These are phyloP conservation scores for Candida sanyaensis DNA, from an alignment of 1,139 yeast genomes.

Conservation along the genomic window DNA sequence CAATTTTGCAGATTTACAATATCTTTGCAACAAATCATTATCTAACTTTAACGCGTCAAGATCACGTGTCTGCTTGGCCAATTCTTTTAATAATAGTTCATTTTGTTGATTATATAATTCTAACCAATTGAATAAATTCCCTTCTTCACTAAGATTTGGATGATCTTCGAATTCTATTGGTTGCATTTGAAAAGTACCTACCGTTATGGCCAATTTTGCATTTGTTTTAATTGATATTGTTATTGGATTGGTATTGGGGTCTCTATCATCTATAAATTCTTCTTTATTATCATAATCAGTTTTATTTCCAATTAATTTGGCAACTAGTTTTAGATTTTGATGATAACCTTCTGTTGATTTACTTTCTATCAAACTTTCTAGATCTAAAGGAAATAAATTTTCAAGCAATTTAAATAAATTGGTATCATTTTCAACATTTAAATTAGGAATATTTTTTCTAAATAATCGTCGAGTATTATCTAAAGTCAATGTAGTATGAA, in stretches of 20 bases:
- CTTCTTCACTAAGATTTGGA: constrained; percentile 13
- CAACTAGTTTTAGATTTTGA: constrained; percentile 10
- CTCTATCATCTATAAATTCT: constrained; percentile 9
- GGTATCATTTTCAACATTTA: constrained; percentile 10
- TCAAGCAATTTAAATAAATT: constrained; percentile 11
- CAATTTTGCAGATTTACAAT: constrained; percentile 18
- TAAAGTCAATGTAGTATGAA: constrained; percentile 13
- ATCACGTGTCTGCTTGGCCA: constrained; percentile 7
- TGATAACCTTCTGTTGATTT: constrained; percentile 9
- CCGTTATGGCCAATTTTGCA: constrained; percentile 24
- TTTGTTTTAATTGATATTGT: constrained; percentile 23
- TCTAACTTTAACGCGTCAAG: constrained; percentile 15
- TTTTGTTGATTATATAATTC: constrained; percentile 21
- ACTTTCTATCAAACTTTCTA: constrained; percentile 12
- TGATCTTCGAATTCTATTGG: constrained; percentile 18
- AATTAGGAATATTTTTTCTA: constrained; percentile 7
- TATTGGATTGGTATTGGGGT: constrained; percentile 11
- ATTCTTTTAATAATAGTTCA: constrained; percentile 12
- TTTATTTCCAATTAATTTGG: constrained; percentile 9
- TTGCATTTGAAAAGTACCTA: constrained; percentile 23
- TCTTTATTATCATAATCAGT: constrained; percentile 10
- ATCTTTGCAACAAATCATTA: constrained; percentile 16
- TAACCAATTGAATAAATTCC: constrained; percentile 30
- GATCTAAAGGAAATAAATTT: constrained; percentile 16
- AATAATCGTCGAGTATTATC: constrained; percentile 8